These are phyloP conservation scores for Austroboletus niveus DNA, from an alignment of 1,284 basidiomycete species.

Conservation along the genomic window DNA sequence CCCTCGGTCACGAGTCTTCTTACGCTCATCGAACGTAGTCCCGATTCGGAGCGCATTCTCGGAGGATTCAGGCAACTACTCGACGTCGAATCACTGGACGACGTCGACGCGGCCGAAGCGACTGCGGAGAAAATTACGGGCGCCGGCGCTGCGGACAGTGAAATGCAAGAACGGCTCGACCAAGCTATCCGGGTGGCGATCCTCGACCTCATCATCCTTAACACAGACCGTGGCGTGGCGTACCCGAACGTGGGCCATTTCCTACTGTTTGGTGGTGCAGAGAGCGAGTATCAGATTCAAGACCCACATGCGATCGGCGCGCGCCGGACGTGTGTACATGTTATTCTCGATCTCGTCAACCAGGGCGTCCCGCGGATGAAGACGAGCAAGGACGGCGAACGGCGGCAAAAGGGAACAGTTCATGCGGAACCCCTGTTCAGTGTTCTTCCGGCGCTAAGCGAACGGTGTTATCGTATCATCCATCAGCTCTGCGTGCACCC, in stretches of 20 bases:
- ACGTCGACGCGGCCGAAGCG: slow-evolving; percentile 56
- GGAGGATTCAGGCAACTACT: slow-evolving; percentile 77
- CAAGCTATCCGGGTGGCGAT: slow-evolving; percentile 78
- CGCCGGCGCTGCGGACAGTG: slow-evolving; percentile 62
- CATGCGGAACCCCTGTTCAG: slow-evolving; percentile 58
- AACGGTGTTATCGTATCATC: slow-evolving; percentile 82
- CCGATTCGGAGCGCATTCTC: slow-evolving; percentile 84
- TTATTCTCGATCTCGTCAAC: slow-evolving; percentile 78
- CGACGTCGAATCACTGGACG: slow-evolving; percentile 59
- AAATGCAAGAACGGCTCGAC: slow-evolving; percentile 47
- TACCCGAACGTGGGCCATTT: slow-evolving; percentile 91
- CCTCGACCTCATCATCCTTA: slow-evolving; percentile 84
- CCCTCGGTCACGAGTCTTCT: slow-evolving; percentile 67
- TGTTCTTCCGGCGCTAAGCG: slow-evolving; percentile 77
- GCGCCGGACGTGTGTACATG: slow-evolving; percentile 73
- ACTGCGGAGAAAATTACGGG: slow-evolving; percentile 63
- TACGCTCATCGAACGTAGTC: slow-evolving; percentile 78
- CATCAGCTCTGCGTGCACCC: slow-evolving; percentile 87
- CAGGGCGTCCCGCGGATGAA: slow-evolving; percentile 60
- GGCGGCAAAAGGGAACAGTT: slow-evolving; percentile 28
- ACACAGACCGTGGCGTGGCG: slow-evolving; percentile 61
- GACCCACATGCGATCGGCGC: slow-evolving; percentile 75
- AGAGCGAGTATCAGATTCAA: slow-evolving; percentile 59
- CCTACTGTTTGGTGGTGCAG: slow-evolving; percentile 72
- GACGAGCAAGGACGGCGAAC: slow-evolving; percentile 43